Evolutionary conservation across 305 asterid genomes (phyloP).

Genomic region (Caryopteris hybrid): DNA sequence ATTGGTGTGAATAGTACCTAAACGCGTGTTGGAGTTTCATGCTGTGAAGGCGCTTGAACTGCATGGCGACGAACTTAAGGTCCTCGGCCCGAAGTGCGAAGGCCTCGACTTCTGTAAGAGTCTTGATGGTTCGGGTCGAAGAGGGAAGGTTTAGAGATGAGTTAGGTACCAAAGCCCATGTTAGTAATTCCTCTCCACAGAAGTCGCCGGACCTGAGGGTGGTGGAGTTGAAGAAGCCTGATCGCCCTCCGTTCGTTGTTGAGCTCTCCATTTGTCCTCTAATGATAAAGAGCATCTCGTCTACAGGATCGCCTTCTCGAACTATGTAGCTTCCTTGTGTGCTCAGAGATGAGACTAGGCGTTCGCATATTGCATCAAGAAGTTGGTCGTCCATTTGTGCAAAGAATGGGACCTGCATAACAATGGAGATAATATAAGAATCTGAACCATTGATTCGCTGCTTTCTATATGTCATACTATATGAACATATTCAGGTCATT

Average conservation of each 20-base stretch:
- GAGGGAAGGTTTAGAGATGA: slow-evolving; percentile 71
- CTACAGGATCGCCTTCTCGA: slow-evolving; percentile 85
- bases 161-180: slow-evolving; percentile 91
- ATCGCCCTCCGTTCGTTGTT: slow-evolving; percentile 82
- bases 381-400: slow-evolving; percentile 95
- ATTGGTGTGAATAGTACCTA: slow-evolving; percentile 90
- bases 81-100: slow-evolving; percentile 88
- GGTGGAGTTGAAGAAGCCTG: slow-evolving; percentile 88
- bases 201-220: slow-evolving; percentile 82
- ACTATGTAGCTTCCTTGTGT: slow-evolving; percentile 66
- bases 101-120: slow-evolving; percentile 87
- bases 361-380: slow-evolving; percentile 92
- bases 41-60: slow-evolving; percentile 88
- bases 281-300: slow-evolving; percentile 86
- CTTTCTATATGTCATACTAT: no score
- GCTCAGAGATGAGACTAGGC: slow-evolving; percentile 71
- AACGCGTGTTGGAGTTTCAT: slow-evolving; percentile 93
- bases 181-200: slow-evolving; percentile 86
- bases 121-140: slow-evolving; percentile 72
- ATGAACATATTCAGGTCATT: no score
- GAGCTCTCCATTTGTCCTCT: slow-evolving; percentile 93
- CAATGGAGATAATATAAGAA: background rate
- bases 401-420: slow-evolving; percentile 77
- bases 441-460: no score
- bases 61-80: slow-evolving; percentile 76